Evolutionary conservation across 306 rosid species (phyloP), one percentile per base, ranked within the genome.

Genomic region (Vigna reflexopilosa): DNA sequence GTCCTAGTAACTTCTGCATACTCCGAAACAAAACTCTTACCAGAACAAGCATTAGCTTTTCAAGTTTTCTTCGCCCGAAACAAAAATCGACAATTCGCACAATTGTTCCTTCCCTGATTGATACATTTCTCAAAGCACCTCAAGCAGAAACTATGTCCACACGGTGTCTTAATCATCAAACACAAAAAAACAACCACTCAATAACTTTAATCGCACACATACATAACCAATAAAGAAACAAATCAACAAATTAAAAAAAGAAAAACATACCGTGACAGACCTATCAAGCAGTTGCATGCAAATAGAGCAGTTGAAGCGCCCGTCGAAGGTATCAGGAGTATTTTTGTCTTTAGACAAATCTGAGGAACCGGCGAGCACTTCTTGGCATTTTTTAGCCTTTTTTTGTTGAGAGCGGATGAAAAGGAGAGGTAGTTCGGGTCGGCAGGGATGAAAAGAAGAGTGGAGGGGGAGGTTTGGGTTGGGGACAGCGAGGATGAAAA

Each of bases 71-170:
- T 84, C 0, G 97, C 92, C 30, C 94, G 82, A 20, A 20, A 20
- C 22, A 20, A 20, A 20, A 20, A 54, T 91, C 94, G 0, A 11
- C 97, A 94, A 20, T 87, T 90, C 0, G 89, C 87, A 34, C 96
- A 94, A 0, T 80, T 83, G 0, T 67, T 77, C 48, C 85, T 89
- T 1, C 93, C 93, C 63, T 86, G 91, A 6, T 73, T 85, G 5
- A 84, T 44, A 90, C 91, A 90, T 20, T 88, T 94, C 84, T 88
- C 77, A 52, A 94, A 94, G 77, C 98, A 94, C 75, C 67, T 85
- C 75, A 94, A 19, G 61, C 98, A 94, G 24, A 88, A 91, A 51
- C 88, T 91, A 90, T 91, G 97, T 2, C 96, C 98, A 34, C 98
- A 94, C 1, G 97, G 89, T 0, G 96, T 90, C 98, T 94, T 80